phyloP scores from a whole-genome alignment of 352 stramenopile species.

The Phytophthora idaei region DNA sequence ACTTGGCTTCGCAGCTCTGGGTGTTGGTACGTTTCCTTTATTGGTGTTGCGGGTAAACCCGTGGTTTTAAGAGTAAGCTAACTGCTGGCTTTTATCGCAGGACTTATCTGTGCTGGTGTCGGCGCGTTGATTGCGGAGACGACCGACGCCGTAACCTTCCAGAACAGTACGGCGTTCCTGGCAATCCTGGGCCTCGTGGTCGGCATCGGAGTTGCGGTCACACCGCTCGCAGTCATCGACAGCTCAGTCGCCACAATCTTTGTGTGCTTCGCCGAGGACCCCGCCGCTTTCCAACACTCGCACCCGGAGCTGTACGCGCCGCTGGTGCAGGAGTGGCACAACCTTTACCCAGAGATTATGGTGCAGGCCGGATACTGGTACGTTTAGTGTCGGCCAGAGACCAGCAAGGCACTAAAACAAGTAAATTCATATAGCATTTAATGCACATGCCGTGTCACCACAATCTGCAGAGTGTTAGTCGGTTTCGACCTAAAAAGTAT shows the following conservation, averaged over 20 bases:
- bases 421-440: slow-evolving; percentile 6
- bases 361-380: slow-evolving; percentile 87
- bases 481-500: slow-evolving; percentile 6
- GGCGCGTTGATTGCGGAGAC: slow-evolving; percentile 60
- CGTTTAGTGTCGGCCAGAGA: slow-evolving; percentile 30
- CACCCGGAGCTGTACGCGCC: slow-evolving; percentile 85
- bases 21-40: slow-evolving; percentile 59
- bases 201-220: slow-evolving; percentile 87
- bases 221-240: slow-evolving; percentile 92
- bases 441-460: not conserved
- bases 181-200: slow-evolving; percentile 90
- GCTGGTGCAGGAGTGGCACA: slow-evolving; percentile 88
- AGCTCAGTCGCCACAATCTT: slow-evolving; percentile 96
- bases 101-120: slow-evolving; percentile 72
- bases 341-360: slow-evolving; percentile 89
- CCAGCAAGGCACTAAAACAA: not conserved
- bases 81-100: slow-evolving; percentile 25
- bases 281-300: slow-evolving; percentile 74
- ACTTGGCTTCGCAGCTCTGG: slow-evolving; percentile 89
- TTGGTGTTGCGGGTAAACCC: not conserved
- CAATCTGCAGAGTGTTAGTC: not conserved
- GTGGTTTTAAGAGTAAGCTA: not conserved
- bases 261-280: slow-evolving; percentile 96
- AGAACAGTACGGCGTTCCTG: slow-evolving; percentile 77
- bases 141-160: slow-evolving; percentile 56